Conservation (phyloP, 208 protist genomes). For the Wallacemonas rigidus region DNA sequence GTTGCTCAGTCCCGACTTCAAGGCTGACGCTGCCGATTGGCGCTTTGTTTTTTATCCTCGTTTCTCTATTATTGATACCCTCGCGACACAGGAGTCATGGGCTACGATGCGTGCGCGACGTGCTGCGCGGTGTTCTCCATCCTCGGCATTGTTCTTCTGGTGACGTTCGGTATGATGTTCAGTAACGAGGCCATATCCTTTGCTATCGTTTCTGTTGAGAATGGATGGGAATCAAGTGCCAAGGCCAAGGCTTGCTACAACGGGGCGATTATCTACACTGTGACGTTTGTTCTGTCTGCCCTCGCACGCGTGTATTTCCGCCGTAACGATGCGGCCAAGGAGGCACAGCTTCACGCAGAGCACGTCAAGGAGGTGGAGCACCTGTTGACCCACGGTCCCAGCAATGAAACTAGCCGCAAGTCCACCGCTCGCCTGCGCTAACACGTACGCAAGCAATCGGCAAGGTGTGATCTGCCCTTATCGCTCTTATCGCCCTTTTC, state of each 20-base stretch:
- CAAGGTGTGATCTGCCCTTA: slow-evolving; percentile 1
- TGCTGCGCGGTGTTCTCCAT: slow-evolving; percentile 86
- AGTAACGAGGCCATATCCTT: slow-evolving; percentile 71
- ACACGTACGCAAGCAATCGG: slow-evolving; percentile 12
- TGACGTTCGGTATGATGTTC: slow-evolving; percentile 87
- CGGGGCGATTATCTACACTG: slow-evolving; percentile 81
- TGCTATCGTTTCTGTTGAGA: slow-evolving; percentile 62
- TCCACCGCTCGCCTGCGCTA: slow-evolving; percentile 5
- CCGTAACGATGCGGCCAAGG: slow-evolving; percentile 58
- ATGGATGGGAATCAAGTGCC: slow-evolving; percentile 65
- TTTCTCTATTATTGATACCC: not conserved
- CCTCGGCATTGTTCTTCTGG: slow-evolving; percentile 82
- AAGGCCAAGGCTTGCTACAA: slow-evolving; percentile 90
- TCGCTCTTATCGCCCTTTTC: slow-evolving; percentile 8
- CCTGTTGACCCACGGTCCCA: slow-evolving; percentile 26
- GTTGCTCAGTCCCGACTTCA: not conserved
- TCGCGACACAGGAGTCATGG: slow-evolving; percentile 34
- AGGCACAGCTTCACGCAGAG: slow-evolving; percentile 35
- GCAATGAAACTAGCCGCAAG: slow-evolving; percentile 3
- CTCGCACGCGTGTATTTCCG: slow-evolving; percentile 71
- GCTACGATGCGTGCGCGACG: slow-evolving; percentile 63
- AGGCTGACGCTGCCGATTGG: not conserved
- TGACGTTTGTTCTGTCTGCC: slow-evolving; percentile 78
- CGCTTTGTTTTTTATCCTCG: slow-evolving; percentile 18
- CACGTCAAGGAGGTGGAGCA: slow-evolving; percentile 49